Conservation (phyloP, 1,139 yeast species). For the Yamadazyma pseudoaaseri region DNA sequence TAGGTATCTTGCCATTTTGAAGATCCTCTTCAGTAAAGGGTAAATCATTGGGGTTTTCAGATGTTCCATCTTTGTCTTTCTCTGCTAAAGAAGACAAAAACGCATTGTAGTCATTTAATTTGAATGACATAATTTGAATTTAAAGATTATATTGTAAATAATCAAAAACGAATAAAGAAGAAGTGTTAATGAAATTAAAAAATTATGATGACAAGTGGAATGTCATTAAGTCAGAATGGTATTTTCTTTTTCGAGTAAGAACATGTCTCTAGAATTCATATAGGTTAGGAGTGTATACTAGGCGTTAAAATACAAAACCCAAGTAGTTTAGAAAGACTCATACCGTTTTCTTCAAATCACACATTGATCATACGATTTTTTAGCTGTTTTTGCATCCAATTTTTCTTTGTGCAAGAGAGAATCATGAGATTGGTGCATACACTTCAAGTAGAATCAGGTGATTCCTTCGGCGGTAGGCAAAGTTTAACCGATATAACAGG, state of each 20-base stretch:
- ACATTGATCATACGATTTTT: constrained; percentile 1
- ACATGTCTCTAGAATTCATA: too few relatives aligned
- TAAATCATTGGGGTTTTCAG: background rate
- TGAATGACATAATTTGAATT: constrained; percentile 25
- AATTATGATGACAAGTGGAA: too few relatives aligned
- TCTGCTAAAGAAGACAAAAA: constrained; percentile 30
- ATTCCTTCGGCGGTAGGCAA: too few relatives aligned
- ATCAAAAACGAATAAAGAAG: too few relatives aligned
- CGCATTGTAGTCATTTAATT: constrained; percentile 31
- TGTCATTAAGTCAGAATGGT: too few relatives aligned
- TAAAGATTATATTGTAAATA: too few relatives aligned
- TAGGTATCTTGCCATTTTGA: constrained; percentile 19
- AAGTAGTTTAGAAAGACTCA: background rate
- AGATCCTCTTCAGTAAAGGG: background rate
- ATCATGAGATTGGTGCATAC: constrained; percentile 1
- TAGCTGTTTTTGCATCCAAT: constrained; percentile 1
- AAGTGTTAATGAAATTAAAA: too few relatives aligned
- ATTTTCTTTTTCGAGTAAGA: too few relatives aligned
- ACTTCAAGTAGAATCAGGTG: too few relatives aligned
- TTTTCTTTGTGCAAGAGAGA: background rate
- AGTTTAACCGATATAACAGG: too few relatives aligned
- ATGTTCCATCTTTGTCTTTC: constrained; percentile 13
- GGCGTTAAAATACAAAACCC: background rate
- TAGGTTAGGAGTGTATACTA: background rate
- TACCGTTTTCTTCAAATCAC: too few relatives aligned